These are phyloP conservation scores for Gaillardinia entomophila DNA, from an alignment of 805 yeast species.

Conservation along the genomic window DNA sequence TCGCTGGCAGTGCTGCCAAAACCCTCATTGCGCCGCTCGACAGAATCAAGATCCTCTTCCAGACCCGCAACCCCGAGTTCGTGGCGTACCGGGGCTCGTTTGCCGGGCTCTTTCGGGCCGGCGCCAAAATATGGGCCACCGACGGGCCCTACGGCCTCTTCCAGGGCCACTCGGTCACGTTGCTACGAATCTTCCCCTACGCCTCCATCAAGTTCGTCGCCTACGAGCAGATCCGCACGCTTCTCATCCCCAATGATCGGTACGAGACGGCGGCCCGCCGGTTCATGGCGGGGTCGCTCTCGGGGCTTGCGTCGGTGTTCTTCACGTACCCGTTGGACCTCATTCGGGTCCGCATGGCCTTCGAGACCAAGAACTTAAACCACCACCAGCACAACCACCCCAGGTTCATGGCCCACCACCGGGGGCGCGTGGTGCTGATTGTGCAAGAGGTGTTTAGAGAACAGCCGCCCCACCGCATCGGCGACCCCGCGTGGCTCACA, in stretches of 20 bases:
- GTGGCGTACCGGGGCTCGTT: constrained; percentile 74
- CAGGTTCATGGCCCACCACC: constrained; percentile 20
- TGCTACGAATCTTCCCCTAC: constrained; percentile 88
- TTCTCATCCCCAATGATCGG: constrained; percentile 67
- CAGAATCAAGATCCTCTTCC: constrained; percentile 90
- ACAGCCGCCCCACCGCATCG: constrained; percentile 26
- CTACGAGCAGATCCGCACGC: constrained; percentile 82
- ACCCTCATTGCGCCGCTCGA: constrained; percentile 94
- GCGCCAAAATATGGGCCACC: constrained; percentile 51
- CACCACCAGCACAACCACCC: constrained; percentile 17
- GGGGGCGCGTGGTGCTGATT: constrained; percentile 28
- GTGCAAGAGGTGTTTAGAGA: constrained; percentile 26
- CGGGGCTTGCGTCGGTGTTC: constrained; percentile 83
- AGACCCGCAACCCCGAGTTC: constrained; percentile 90
- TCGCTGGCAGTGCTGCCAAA: constrained; percentile 95
- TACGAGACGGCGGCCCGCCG: constrained; percentile 80
- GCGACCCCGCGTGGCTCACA: constrained; percentile 34
- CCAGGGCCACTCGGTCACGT: constrained; percentile 94
- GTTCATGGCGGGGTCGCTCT: constrained; percentile 80
- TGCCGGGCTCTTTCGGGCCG: constrained; percentile 71
- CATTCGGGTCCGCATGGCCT: constrained; percentile 86
- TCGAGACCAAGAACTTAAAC: constrained; percentile 53
- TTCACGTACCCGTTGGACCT: constrained; percentile 90
- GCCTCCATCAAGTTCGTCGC: constrained; percentile 96
- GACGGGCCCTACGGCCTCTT: constrained; percentile 81